These are phyloP conservation scores for Tinospora cordifolia DNA, from an alignment of 164 flowering plant species.

Conservation along the genomic window DNA sequence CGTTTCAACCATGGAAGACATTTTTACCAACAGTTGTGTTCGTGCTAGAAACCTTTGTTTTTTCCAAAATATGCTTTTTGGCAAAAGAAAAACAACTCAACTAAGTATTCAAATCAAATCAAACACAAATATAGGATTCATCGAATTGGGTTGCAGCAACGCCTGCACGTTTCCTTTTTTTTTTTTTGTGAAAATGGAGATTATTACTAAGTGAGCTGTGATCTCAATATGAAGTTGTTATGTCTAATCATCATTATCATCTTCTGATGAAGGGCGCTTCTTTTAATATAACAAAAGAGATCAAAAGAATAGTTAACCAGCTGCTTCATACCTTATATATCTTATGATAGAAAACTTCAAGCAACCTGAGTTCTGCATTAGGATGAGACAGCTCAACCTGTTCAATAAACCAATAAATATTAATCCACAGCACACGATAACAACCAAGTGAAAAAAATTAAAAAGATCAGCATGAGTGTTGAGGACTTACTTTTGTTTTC, in stretches of 20 bases:
- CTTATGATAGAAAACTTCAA: slow-evolving; percentile 97
- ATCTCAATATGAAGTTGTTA: no score
- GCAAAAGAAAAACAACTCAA: background rate
- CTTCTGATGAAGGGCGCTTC: no score
- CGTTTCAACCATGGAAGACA: background rate
- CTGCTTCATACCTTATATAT: slow-evolving; percentile 70
- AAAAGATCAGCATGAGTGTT: no score
- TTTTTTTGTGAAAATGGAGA: background rate
- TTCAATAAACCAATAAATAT: background rate
- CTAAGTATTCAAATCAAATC: background rate
- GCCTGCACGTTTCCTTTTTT: background rate
- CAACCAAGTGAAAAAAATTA: background rate
- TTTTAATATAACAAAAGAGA: background rate
- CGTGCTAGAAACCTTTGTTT: background rate
- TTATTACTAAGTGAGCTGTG: background rate
- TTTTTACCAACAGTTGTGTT: background rate
- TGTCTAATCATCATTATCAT: no score
- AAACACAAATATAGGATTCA: background rate
- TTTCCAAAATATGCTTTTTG: background rate
- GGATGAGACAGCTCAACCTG: slow-evolving; percentile 95
- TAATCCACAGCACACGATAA: background rate
- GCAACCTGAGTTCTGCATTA: slow-evolving; percentile 81
- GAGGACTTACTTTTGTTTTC: slow-evolving; percentile 50
- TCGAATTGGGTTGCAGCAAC: background rate
- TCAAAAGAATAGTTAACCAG: background rate